These are phyloP conservation scores for Salvia miltiorrhiza DNA, from an alignment of 257 asterid genomes.

Conservation along the genomic window DNA sequence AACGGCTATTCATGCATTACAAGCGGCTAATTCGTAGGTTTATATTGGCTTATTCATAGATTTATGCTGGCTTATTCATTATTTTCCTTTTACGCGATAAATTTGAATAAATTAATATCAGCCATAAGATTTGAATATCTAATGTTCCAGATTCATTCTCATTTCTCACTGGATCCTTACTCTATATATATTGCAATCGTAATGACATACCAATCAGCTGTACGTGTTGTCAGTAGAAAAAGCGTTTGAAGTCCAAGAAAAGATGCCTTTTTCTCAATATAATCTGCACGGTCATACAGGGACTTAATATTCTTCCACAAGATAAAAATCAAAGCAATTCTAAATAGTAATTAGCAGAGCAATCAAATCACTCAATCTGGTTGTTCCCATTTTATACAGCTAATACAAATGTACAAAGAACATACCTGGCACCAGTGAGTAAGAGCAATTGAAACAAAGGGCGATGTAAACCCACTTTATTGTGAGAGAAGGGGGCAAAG, in stretches of 20 bases:
- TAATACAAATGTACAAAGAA: not conserved
- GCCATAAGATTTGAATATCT: too few species aligned
- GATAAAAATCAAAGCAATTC: not conserved
- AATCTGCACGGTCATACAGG: constrained; percentile 49
- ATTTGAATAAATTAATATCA: too few species aligned
- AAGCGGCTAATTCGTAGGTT: too few species aligned
- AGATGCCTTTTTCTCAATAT: constrained; percentile 88
- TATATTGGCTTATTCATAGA: too few species aligned
- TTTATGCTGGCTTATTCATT: too few species aligned
- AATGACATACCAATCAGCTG: constrained; percentile 84
- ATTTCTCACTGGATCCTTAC: too few species aligned
- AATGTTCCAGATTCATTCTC: too few species aligned
- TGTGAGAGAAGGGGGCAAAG: not conserved
- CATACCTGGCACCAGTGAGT: not conserved
- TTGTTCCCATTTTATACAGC: not conserved
- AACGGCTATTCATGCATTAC: too few species aligned
- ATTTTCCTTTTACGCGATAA: too few species aligned
- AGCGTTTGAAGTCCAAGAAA: constrained; percentile 72
- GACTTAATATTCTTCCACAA: not conserved
- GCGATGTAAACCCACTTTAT: not conserved
- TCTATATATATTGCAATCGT: not conserved
- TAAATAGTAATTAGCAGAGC: constrained; percentile 9
- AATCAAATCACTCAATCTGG: not conserved
- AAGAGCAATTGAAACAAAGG: not conserved
- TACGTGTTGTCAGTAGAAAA: constrained; percentile 88